Conservation (phyloP, 2,329 filamentous ascomycete genomes). For the Domatiomyces catenatus region DNA sequence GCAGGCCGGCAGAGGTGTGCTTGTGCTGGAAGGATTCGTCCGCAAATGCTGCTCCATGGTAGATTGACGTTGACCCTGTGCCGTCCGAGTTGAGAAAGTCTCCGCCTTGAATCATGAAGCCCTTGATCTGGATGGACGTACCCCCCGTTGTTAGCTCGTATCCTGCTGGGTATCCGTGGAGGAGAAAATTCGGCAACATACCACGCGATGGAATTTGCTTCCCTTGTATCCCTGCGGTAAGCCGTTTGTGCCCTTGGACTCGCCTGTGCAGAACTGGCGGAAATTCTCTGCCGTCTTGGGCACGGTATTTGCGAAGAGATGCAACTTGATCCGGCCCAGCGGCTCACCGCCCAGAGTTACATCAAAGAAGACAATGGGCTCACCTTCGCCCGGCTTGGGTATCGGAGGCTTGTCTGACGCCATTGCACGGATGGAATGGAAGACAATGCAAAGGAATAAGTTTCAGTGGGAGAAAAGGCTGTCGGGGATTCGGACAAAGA, state of each 20-base stretch:
- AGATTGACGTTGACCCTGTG: slow-evolving; percentile 75
- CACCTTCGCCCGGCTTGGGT: slow-evolving; percentile 15
- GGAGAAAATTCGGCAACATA: slow-evolving; percentile 31
- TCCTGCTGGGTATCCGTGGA: background rate
- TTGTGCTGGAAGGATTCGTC: slow-evolving; percentile 79
- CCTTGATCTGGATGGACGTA: slow-evolving; percentile 56
- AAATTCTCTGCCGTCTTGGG: slow-evolving; percentile 93
- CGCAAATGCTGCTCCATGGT: slow-evolving; percentile 66
- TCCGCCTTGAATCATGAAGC: slow-evolving; percentile 95
- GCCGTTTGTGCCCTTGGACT: slow-evolving; percentile 63
- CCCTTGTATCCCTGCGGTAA: slow-evolving; percentile 87
- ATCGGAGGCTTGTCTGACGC: slow-evolving; percentile 8
- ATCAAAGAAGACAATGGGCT: slow-evolving; percentile 37
- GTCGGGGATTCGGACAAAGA: background rate
- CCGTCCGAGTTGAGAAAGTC: slow-evolving; percentile 92
- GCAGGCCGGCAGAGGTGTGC: slow-evolving; percentile 63
- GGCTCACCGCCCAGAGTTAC: slow-evolving; percentile 31
- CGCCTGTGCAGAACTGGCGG: slow-evolving; percentile 89
- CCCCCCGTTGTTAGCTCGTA: background rate
- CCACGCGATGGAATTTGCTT: slow-evolving; percentile 84
- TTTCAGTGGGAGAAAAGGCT: background rate
- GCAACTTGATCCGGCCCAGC: slow-evolving; percentile 74
- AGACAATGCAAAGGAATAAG: background rate
- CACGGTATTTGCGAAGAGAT: slow-evolving; percentile 72
- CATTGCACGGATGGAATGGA: background rate